Evolutionary conservation across 306 rosid genomes (phyloP).

Genomic region (Lathyrus oleraceus): DNA sequence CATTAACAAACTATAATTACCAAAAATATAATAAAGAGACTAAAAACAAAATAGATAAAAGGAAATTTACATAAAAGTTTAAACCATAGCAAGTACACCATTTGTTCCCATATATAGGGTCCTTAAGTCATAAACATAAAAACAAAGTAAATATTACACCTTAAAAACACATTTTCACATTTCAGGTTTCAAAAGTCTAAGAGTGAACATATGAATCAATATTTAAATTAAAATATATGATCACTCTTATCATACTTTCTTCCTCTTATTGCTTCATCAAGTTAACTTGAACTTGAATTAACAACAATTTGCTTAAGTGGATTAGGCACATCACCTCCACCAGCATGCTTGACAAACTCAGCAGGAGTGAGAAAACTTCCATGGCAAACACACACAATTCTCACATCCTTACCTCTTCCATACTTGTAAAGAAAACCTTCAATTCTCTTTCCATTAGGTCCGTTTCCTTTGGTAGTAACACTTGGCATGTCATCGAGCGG

Average conservation of each 20-base stretch:
- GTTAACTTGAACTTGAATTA: slow-evolving; percentile 34
- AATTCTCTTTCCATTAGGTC: slow-evolving; percentile 65
- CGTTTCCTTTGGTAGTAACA: slow-evolving; percentile 59
- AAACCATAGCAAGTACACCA: neutral
- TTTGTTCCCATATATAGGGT: neutral
- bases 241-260: neutral
- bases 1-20: neutral
- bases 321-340: slow-evolving; percentile 60
- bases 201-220: slow-evolving; percentile 10
- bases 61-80: neutral
- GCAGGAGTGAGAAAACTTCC: slow-evolving; percentile 74
- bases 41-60: neutral
- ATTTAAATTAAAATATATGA: neutral
- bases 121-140: neutral
- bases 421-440: slow-evolving; percentile 80
- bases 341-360: slow-evolving; percentile 80
- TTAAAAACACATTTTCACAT: neutral
- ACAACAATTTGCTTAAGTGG: slow-evolving; percentile 78
- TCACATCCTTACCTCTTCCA: slow-evolving; percentile 72
- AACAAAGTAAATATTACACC: neutral
- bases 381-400: slow-evolving; percentile 77
- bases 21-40: neutral
- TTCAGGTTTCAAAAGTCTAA: neutral
- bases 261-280: neutral
- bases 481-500: slow-evolving; percentile 69